phyloP scores from a whole-genome alignment of 2,329 filamentous ascomycete species.

The Nothomitra cinnamomea region DNA sequence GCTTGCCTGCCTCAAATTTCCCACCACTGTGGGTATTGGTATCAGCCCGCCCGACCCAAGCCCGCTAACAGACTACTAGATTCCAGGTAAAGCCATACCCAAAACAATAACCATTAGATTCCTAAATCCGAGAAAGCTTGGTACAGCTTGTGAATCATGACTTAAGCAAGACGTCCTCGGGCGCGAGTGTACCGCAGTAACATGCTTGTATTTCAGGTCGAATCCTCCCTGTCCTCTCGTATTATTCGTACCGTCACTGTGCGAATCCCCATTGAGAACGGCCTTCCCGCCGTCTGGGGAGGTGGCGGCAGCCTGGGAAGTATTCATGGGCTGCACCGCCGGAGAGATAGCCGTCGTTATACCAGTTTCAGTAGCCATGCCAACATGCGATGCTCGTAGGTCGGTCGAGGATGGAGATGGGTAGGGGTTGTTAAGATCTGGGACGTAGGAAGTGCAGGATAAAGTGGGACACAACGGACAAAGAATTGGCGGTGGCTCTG shows the following conservation, averaged over 20 bases:
- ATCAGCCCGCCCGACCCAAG: too few species aligned
- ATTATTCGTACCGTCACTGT: not conserved
- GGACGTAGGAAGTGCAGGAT: too few species aligned
- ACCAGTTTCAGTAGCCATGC: too few species aligned
- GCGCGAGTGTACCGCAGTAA: conserved; percentile 66
- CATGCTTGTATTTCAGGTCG: conserved; percentile 69
- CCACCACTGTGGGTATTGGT: conserved; percentile 47
- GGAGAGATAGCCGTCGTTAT: too few species aligned
- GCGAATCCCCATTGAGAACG: not conserved
- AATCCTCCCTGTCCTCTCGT: not conserved
- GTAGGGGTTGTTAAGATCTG: too few species aligned
- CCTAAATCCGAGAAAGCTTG: conserved; percentile 83
- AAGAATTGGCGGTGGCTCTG: too few species aligned
- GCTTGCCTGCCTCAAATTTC: conserved; percentile 68
- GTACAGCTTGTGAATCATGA: conserved; percentile 55
- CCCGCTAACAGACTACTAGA: not conserved
- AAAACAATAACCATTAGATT: conserved; percentile 93
- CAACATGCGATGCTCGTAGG: too few species aligned
- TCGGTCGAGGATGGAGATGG: too few species aligned
- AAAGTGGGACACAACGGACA: too few species aligned
- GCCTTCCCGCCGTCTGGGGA: not conserved
- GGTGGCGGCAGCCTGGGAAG: too few species aligned
- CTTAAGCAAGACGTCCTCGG: conserved; percentile 65
- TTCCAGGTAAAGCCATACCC: conserved; percentile 33
- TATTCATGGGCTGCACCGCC: too few species aligned